Base-by-base conservation (phyloP, 2,329 filamentous ascomycete genomes). In the Zymoseptoria crescenta region DNA sequence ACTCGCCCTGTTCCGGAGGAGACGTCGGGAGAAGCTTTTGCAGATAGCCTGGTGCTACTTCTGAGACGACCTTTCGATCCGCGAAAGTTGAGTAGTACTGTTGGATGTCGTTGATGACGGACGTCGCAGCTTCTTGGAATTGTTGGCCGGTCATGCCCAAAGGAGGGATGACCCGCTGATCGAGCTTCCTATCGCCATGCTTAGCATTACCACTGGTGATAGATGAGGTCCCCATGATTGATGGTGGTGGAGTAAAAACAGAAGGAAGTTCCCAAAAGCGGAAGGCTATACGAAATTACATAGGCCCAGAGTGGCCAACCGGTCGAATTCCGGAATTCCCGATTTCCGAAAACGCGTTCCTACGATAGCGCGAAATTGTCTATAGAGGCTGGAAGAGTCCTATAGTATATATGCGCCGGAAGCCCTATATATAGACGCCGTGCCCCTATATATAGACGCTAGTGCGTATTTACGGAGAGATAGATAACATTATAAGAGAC, bases 41-140 rank as follows among this genome's bases (percentile, higher is more conserved):
- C 8, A 97, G 84, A 73, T 96, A 97, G 58, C 93, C 93, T 0
- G 93, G 93, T 60, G 87, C 79, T 54, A 96, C 87, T 56, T 83
- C 83, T 10, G 92, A 87, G 8, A 95, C 78, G 45, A 96, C 91
- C 52, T 83, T 84, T 19, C 85, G 84, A 1, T 83, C 78, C 54
- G 83, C 79, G 57, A 96, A 80, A 21, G 80, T 88, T 62, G 92
- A 85, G 71, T 94, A 93, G 78, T 96, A 96, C 56, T 85, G 80
- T 69, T 90, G 85, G 70, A 96, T 95, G 60, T 96, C 88, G 65
- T 95, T 88, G 70, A 96, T 85, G 61, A 87, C 87, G 59, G 86
- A 83, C 64, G 89, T 83, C 51, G 90, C 91, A 63, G 90, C 89
- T 61, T 84, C 77, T 64, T 85, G 82, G 74, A 96, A 96, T 68